phyloP scores from a whole-genome alignment of 352 stramenopile species.

The Globisporangium recalcitrans region DNA sequence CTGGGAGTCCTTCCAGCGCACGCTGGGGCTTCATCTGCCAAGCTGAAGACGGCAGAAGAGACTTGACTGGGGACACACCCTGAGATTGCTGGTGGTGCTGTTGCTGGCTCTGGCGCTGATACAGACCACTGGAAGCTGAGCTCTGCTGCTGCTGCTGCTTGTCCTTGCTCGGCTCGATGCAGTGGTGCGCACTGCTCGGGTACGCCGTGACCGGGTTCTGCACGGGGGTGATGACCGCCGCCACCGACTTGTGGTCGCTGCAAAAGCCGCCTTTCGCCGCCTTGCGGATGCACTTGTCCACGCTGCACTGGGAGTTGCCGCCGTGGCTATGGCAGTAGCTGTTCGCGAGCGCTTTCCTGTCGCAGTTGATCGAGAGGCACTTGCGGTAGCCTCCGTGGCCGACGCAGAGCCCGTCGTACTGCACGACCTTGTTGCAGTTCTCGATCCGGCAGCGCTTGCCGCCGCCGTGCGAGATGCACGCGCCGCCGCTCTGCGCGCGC shows the following conservation, averaged over 20 bases:
- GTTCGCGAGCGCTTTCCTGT: slow-evolving; percentile 32
- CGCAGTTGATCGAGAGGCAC: slow-evolving; percentile 32
- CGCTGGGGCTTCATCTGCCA: slow-evolving; percentile 6
- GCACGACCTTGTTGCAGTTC: slow-evolving; percentile 36
- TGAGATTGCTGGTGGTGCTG: neutral
- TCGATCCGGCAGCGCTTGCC: slow-evolving; percentile 28
- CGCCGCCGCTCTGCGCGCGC: slow-evolving; percentile 34
- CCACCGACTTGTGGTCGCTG: slow-evolving; percentile 18
- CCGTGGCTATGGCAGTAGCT: slow-evolving; percentile 33
- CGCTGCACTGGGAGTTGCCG: slow-evolving; percentile 25
- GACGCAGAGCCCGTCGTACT: slow-evolving; percentile 42
- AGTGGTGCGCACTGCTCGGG: neutral
- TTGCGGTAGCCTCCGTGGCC: slow-evolving; percentile 37
- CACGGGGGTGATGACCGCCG: slow-evolving; percentile 9
- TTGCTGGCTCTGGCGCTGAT: neutral
- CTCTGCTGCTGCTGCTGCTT: slow-evolving; percentile 15
- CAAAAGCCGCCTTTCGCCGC: slow-evolving; percentile 26
- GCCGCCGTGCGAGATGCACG: slow-evolving; percentile 38
- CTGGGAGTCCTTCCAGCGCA: neutral
- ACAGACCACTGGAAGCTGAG: neutral
- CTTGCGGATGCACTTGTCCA: slow-evolving; percentile 20
- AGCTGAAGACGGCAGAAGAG: neutral
- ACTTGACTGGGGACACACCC: neutral
- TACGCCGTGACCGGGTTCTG: neutral
- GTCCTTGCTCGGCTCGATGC: slow-evolving; percentile 10